Conservation (phyloP, 768 basidiomycete genomes). For the Tubosaeta sp. region DNA sequence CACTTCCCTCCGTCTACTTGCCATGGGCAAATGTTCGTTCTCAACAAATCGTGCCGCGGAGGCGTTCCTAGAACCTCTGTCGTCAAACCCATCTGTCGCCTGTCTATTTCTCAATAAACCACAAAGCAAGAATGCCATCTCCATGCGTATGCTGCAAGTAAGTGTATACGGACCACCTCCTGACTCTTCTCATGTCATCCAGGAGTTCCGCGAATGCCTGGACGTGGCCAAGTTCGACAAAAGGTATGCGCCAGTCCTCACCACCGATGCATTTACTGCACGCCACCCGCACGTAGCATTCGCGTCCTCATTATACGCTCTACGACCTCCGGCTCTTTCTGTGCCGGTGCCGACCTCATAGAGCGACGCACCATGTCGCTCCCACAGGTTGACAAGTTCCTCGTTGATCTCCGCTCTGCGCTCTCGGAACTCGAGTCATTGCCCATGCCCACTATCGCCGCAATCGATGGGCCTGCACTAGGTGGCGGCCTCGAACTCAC, state of each 20-base stretch:
- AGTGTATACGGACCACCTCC: constrained; percentile 1
- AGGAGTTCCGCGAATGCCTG: constrained; percentile 73
- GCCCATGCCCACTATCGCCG: constrained; percentile 86
- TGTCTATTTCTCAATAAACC: constrained; percentile 80
- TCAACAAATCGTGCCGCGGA: constrained; percentile 25
- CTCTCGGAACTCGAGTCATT: constrained; percentile 74
- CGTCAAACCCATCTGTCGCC: constrained; percentile 58
- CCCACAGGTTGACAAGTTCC: constrained; percentile 70
- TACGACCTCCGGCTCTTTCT: constrained; percentile 73
- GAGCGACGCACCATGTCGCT: constrained; percentile 84
- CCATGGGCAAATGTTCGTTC: constrained; percentile 11
- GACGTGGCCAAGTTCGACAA: constrained; percentile 64
- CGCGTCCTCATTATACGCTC: constrained; percentile 84
- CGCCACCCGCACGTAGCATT: constrained; percentile 38
- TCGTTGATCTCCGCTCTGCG: constrained; percentile 66
- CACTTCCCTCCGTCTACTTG: background rate
- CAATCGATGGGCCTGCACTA: constrained; percentile 89
- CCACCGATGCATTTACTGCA: background rate
- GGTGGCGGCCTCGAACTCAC: constrained; percentile 90
- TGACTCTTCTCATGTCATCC: constrained; percentile 9
- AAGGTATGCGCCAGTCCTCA: constrained; percentile 37
- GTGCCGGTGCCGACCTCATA: constrained; percentile 85
- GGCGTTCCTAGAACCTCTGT: constrained; percentile 47
- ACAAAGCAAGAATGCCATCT: constrained; percentile 85
- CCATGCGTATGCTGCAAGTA: constrained; percentile 65